Evolutionary conservation across 768 basidiomycete species (phyloP).

Genomic region (Rickenella mellea): DNA sequence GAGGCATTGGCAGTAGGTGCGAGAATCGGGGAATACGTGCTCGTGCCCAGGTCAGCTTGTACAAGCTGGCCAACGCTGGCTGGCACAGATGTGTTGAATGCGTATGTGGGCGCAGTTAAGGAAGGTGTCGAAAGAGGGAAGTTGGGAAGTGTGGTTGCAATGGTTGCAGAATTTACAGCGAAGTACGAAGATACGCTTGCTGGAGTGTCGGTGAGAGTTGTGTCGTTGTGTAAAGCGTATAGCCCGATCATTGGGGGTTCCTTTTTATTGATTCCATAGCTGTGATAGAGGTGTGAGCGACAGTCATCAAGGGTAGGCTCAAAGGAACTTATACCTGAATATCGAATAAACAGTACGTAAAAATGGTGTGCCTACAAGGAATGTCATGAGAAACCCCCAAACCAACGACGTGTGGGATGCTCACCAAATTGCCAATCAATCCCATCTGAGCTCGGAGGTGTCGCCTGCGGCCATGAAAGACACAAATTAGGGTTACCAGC

Average conservation of each 20-base stretch:
- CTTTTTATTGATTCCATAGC: conserved; percentile 64
- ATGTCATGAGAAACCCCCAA: neutral
- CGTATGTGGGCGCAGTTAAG: conserved; percentile 52
- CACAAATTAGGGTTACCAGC: conserved; percentile 57
- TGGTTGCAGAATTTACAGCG: conserved; percentile 52
- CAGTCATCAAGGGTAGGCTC: neutral
- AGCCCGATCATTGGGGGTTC: conserved; percentile 76
- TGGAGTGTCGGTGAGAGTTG: conserved; percentile 29
- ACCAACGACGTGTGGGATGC: conserved; percentile 2
- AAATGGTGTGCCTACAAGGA: conserved; percentile 46
- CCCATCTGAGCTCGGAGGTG: conserved; percentile 58
- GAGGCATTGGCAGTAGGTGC: conserved; percentile 33
- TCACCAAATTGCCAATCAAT: conserved; percentile 78
- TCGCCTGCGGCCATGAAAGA: conserved; percentile 64
- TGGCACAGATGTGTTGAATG: conserved; percentile 58
- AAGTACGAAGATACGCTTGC: conserved; percentile 39
- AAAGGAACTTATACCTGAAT: conserved; percentile 43
- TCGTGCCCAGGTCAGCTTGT: conserved; percentile 53
- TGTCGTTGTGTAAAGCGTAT: conserved; percentile 46
- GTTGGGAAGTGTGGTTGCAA: conserved; percentile 66
- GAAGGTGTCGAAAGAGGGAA: conserved; percentile 56
- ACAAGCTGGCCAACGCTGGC: conserved; percentile 48
- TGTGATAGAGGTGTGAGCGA: conserved; percentile 17
- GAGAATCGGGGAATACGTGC: conserved; percentile 58
- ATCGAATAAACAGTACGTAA: conserved; percentile 70